phyloP scores from a whole-genome alignment of 202 grass and related monocot genomes.

The Schoenoplectus triqueter region DNA sequence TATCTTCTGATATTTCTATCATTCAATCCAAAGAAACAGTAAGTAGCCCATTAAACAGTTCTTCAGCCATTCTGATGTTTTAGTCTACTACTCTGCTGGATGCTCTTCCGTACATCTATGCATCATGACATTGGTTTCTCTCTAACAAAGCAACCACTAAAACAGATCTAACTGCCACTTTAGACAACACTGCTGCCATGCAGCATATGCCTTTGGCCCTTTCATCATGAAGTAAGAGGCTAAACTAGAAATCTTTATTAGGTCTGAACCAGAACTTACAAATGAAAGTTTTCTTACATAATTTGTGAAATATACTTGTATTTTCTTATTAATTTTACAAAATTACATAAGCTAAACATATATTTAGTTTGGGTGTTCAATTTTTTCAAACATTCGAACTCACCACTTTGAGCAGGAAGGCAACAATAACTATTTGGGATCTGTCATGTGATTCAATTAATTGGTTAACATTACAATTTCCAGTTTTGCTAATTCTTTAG shows the following conservation, averaged over 20 bases:
- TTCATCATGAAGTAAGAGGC: conserved; percentile 1
- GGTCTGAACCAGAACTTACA: neutral
- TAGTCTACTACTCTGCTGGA: neutral
- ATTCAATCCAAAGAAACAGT: neutral
- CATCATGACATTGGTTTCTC: neutral
- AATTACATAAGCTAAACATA: neutral
- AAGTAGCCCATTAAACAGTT: neutral
- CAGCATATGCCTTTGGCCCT: neutral
- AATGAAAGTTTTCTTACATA: neutral
- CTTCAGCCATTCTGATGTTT: neutral
- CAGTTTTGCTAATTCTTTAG: too few relatives aligned
- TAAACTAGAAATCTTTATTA: neutral
- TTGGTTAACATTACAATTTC: neutral
- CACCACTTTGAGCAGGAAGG: neutral
- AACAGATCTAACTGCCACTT: neutral
- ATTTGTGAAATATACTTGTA: neutral
- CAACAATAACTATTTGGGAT: neutral
- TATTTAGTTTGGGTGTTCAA: neutral
- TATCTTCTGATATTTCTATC: neutral
- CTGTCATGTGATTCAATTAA: neutral
- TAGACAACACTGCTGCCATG: neutral
- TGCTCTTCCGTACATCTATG: neutral
- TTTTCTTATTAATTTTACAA: neutral
- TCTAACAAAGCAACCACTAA: neutral
- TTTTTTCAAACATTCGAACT: neutral